Base-by-base conservation (phyloP, 2,329 filamentous ascomycete species). In the Epichloe coenophiala region DNA sequence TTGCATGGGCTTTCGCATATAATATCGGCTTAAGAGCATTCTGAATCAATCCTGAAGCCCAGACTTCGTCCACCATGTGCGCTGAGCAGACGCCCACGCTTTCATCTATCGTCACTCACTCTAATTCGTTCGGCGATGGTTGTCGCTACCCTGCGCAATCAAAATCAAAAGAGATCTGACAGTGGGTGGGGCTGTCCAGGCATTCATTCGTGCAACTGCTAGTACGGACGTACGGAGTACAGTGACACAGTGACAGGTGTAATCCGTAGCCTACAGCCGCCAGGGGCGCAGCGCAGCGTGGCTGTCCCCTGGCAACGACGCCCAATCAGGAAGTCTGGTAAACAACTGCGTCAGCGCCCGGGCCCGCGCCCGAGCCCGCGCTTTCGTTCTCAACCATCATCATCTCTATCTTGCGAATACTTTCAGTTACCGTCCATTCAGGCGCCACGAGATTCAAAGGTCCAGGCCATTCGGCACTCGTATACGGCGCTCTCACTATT, bases 281-380 rank as follows among this genome's bases (percentile, higher is more conserved):
- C 35, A 31, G 5, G 23, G 42, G 23, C 4, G 41, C 31, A 27
- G 41, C 23, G 27, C 13, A 15, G 36, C 21, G 23, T 17, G 19
- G 19, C 40, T 35, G 43, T 50, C 23, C n/a, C 49, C 44, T 46
- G 45, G 49, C 52, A 51, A 51, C 52, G 17, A 44, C 13, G 40
- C 52, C 52, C 49, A 53, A 53, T 51, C 49, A 51, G 46, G 49
- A 49, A 51, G 49, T 45, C 41, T 6, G 46, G 52, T 51, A 51
- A 53, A 53, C 52, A 53, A 50, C 27, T 45, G 45, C 49, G 50
- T 51, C 52, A 49, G 42, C 41, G 31, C 41, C 46, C 23, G 15
- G 45, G 15, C 35, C 40, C 23, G 42, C 36, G 31, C 41, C 46
- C 23, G 13, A 48, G 15, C 35, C 40, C 23, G 36, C 45, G 15